phyloP scores from a whole-genome alignment of 768 basidiomycete species.

The Termitomyces bulborhizus region DNA sequence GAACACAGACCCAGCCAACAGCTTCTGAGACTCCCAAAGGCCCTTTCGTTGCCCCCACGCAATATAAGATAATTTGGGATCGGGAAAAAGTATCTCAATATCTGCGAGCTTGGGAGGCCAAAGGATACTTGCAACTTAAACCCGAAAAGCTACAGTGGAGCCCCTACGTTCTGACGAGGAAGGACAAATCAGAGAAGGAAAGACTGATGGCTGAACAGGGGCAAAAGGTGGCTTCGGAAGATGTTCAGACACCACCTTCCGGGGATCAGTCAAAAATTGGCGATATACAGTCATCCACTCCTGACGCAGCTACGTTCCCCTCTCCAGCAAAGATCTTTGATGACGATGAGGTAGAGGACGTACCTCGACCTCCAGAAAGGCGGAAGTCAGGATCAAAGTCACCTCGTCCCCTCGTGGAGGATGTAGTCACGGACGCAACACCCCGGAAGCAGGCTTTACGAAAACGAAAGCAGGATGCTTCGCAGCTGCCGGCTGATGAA shows the following conservation, averaged over 20 bases:
- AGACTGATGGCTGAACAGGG: conserved; percentile 9
- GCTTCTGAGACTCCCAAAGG: conserved; percentile 34
- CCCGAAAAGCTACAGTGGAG: conserved; percentile 93
- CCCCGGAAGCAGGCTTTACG: conserved; percentile 7
- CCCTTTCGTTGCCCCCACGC: conserved; percentile 55
- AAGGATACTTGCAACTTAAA: conserved; percentile 69
- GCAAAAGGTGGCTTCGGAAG: conserved; percentile 4
- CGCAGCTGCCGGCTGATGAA: neutral
- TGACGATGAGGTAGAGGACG: conserved; percentile 16
- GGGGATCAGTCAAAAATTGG: neutral
- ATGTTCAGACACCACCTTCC: neutral
- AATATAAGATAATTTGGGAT: conserved; percentile 78
- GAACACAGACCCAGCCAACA: conserved; percentile 45
- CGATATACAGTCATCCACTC: neutral
- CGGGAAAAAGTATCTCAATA: conserved; percentile 57
- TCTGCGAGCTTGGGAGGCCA: conserved; percentile 63
- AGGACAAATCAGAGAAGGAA: conserved; percentile 13
- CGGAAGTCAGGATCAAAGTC: conserved; percentile 9
- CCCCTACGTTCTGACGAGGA: conserved; percentile 57
- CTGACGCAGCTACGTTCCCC: conserved; percentile 4
- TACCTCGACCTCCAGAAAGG: conserved; percentile 9
- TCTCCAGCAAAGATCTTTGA: conserved; percentile 18
- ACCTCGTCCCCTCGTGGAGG: neutral
- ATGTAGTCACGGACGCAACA: conserved; percentile 2
- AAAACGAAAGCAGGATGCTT: conserved; percentile 9